A percentile compares a stretch with the other conserved stretches of the same genome.
These are phyloP conservation scores for Euphorbia tirucalli DNA, from an alignment of 345 rosid genomes.

Conservation along the genomic window DNA sequence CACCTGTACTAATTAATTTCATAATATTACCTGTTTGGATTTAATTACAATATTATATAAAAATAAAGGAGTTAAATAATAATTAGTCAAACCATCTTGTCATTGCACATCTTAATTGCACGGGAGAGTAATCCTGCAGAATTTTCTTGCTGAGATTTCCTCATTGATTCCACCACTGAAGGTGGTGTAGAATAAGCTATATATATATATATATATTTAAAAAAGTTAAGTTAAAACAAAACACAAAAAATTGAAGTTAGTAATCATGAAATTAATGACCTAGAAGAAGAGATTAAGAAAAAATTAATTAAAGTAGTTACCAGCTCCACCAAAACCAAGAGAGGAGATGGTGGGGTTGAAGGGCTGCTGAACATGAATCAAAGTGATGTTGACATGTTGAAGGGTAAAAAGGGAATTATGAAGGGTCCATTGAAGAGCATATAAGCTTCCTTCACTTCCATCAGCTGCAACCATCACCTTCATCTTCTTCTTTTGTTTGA, in stretches of 20 bases:
- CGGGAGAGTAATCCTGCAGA: conserved; percentile 50
- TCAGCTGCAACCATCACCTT: conserved; percentile 60
- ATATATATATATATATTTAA: background rate
- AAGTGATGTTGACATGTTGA: conserved; percentile 36
- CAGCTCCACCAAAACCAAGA: conserved; percentile 48
- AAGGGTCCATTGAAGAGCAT: conserved; percentile 60
- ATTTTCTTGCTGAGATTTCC: conserved; percentile 53
- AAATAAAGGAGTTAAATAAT: background rate
- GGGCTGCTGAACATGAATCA: conserved; percentile 60
- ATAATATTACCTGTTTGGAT: background rate
- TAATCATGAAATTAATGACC: no score
- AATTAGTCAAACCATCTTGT: conserved; percentile 41
- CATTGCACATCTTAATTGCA: conserved; percentile 53
- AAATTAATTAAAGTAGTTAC: conserved; percentile 6
- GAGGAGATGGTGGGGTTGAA: conserved; percentile 40
- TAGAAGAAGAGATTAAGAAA: background rate
- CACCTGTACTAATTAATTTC: no score
- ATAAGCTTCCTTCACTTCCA: conserved; percentile 61
- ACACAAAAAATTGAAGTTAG: no score
- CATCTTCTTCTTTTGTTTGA: conserved; percentile 29
- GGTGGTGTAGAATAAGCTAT: conserved; percentile 37
- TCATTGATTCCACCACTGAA: conserved; percentile 43
- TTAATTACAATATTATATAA: background rate
- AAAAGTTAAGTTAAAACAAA: no score
- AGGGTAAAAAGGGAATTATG: conserved; percentile 1